phyloP scores from a whole-genome alignment of 768 basidiomycete genomes.

The Candolleomyces eurysporus region DNA sequence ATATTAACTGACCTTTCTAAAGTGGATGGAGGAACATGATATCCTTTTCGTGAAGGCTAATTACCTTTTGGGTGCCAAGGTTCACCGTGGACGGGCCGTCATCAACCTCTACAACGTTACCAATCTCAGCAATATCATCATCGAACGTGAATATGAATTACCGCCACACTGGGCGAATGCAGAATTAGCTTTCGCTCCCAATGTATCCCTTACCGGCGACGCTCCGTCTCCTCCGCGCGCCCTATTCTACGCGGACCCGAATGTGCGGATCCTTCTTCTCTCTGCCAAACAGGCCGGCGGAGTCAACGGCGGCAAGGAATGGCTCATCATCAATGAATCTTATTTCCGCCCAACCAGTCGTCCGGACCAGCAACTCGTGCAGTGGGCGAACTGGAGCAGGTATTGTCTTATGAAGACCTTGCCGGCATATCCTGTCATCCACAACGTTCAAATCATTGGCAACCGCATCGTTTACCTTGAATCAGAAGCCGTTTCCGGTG shows the following conservation, averaged over 20 bases:
- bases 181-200: constrained; percentile 46
- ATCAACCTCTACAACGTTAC: constrained; percentile 48
- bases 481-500: constrained; percentile 26
- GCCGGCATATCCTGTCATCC: constrained; percentile 22
- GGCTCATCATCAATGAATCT: constrained; percentile 54
- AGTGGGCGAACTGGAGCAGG: constrained; percentile 58
- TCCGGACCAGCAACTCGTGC: constrained; percentile 41
- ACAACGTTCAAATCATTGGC: constrained; percentile 45
- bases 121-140: constrained; percentile 37
- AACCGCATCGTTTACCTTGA: constrained; percentile 47
- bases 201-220: constrained; percentile 41
- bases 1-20: constrained; percentile 6
- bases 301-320: constrained; percentile 34
- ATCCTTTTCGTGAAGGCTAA: constrained; percentile 45
- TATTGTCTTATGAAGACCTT: constrained; percentile 47
- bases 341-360: constrained; percentile 45
- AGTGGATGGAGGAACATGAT: constrained; percentile 54
- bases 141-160: constrained; percentile 55
- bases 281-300: constrained; percentile 40
- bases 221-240: constrained; percentile 36
- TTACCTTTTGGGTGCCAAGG: constrained; percentile 41
- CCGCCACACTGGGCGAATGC: constrained; percentile 50
- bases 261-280: constrained; percentile 46
- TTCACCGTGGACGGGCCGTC: constrained; percentile 32
- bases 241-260: constrained; percentile 58